Evolutionary conservation across 495 filamentous ascomycete species (phyloP).

Genomic region (Podospora conica): DNA sequence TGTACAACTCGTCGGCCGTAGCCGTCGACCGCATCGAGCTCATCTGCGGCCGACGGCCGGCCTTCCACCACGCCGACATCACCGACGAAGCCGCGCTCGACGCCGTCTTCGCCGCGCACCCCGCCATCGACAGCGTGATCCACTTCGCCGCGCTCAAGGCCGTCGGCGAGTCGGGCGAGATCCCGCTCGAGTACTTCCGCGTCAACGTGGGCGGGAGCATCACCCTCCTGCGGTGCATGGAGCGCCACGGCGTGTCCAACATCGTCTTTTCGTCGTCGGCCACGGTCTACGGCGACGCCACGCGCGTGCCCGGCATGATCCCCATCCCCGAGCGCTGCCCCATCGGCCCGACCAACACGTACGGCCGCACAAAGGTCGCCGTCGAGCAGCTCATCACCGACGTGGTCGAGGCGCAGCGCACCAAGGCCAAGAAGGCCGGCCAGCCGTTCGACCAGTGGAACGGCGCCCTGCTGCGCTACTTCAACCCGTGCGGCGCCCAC

Average conservation of each 20-base stretch:
- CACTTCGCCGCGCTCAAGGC: constrained; percentile 99
- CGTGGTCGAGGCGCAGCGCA: constrained; percentile 79
- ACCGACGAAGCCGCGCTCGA: constrained; percentile 78
- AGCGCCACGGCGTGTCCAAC: constrained; percentile 81
- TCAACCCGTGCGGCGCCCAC: constrained; percentile 94
- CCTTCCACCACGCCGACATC: constrained; percentile 81
- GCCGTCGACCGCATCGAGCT: constrained; percentile 88
- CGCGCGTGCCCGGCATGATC: constrained; percentile 94
- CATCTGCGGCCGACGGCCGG: constrained; percentile 81
- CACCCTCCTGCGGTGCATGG: constrained; percentile 81
- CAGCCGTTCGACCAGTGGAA: constrained; percentile 81
- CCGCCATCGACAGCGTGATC: constrained; percentile 93
- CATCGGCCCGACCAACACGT: constrained; percentile 92
- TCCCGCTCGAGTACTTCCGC: constrained; percentile 93
- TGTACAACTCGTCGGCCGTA: constrained; percentile 91
- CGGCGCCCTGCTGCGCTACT: constrained; percentile 88
- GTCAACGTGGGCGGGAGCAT: constrained; percentile 95
- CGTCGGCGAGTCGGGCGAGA: constrained; percentile 92
- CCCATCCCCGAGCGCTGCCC: constrained; percentile 97
- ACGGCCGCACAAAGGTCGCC: constrained; percentile 88
- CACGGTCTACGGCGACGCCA: constrained; percentile 97
- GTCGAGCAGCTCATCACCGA: constrained; percentile 90
- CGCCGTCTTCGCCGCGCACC: constrained; percentile 81
- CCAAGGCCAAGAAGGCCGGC: constrained; percentile 72
- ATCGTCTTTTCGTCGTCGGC: constrained; percentile 97